Percentiles rank a stretch among this genome's conserved stretches.
These are phyloP conservation scores for Monilinia polystroma DNA, from an alignment of 2,329 filamentous ascomycete species.

Conservation along the genomic window DNA sequence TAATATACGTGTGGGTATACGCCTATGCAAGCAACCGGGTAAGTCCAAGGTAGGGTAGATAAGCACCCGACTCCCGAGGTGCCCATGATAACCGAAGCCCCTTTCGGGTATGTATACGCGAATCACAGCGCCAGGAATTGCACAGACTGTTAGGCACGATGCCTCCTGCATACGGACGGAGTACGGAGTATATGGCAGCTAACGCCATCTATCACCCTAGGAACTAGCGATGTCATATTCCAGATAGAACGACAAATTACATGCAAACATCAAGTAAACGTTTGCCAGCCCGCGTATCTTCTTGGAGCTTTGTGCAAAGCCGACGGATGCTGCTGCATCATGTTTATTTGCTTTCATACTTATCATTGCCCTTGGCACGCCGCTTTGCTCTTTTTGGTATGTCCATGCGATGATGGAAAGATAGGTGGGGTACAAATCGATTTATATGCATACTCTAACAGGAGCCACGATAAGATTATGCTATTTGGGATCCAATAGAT, in stretches of 20 bases:
- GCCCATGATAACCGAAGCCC: background rate
- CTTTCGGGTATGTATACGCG: constrained; percentile 2
- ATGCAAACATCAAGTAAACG: background rate
- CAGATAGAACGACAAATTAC: background rate
- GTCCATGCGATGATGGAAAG: constrained; percentile 27
- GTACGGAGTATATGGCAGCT: too few relatives aligned
- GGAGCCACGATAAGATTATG: constrained; percentile 17
- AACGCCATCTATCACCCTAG: too few relatives aligned
- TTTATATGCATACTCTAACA: constrained; percentile 6
- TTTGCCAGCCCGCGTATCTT: too few relatives aligned
- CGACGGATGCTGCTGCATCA: too few relatives aligned
- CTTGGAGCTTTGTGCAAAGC: too few relatives aligned
- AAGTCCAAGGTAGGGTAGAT: too few relatives aligned
- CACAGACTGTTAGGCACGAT: too few relatives aligned
- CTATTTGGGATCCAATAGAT: background rate
- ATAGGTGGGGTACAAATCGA: constrained; percentile 25
- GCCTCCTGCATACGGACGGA: too few relatives aligned
- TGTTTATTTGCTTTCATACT: too few relatives aligned
- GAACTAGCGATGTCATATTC: too few relatives aligned
- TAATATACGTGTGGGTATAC: too few relatives aligned
- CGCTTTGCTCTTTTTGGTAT: constrained; percentile 32
- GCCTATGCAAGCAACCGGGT: too few relatives aligned
- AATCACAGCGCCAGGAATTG: background rate
- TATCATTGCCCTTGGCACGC: background rate
- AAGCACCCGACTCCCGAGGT: background rate